These are phyloP conservation scores for Cordia subcordata DNA, from an alignment of 257 asterid species.

Conservation along the genomic window DNA sequence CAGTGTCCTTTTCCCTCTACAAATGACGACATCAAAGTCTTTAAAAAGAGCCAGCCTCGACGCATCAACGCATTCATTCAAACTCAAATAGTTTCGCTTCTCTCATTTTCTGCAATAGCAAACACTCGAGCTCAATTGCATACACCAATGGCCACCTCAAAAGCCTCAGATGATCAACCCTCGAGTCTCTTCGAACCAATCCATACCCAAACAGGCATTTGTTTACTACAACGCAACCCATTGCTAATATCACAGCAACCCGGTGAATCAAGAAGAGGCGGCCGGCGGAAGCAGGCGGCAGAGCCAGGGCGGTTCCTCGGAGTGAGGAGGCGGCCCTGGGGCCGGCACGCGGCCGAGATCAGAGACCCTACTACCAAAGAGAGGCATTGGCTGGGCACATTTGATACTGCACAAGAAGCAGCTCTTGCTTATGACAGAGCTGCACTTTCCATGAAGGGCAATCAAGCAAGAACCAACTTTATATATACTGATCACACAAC, in stretches of 20 bases:
- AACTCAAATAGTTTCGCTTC: not conserved
- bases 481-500: slow-evolving; percentile 46
- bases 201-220: slow-evolving; percentile 72
- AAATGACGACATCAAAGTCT: slow-evolving; percentile 3
- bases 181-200: slow-evolving; percentile 70
- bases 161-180: slow-evolving; percentile 33
- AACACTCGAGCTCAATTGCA: not conserved
- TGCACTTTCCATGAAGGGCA: slow-evolving; percentile 84
- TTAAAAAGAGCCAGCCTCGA: not conserved
- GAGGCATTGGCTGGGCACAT: slow-evolving; percentile 93
- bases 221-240: slow-evolving; percentile 83
- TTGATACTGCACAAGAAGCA: slow-evolving; percentile 96
- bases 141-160: slow-evolving; percentile 4
- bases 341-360: slow-evolving; percentile 92
- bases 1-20: not conserved
- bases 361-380: slow-evolving; percentile 96
- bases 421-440: slow-evolving; percentile 96
- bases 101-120: not conserved
- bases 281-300: slow-evolving; percentile 66
- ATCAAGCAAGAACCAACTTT: slow-evolving; percentile 83
- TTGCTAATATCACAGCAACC: slow-evolving; percentile 50
- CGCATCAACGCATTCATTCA: not conserved
- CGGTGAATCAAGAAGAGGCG: slow-evolving; percentile 39
- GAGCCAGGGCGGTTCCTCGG: slow-evolving; percentile 93
- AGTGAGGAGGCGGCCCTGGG: slow-evolving; percentile 92